These are phyloP conservation scores for Ulmus americana DNA, from an alignment of 331 rosid genomes.

Conservation along the genomic window DNA sequence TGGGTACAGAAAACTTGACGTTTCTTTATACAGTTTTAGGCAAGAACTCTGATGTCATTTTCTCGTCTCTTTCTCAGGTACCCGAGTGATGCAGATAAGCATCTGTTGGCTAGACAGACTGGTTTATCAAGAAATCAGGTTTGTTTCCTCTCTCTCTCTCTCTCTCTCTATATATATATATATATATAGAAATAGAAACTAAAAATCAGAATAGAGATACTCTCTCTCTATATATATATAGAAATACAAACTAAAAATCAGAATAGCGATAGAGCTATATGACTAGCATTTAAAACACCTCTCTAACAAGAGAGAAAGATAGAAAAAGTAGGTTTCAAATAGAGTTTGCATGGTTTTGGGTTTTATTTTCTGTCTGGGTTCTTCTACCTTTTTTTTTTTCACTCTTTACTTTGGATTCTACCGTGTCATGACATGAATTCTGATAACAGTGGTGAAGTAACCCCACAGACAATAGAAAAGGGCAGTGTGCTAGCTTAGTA, in stretches of 20 bases:
- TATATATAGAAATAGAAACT: too few relatives aligned
- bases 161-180: too few relatives aligned
- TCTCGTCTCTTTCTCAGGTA: slow-evolving; percentile 93
- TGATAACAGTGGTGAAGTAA: slow-evolving; percentile 19
- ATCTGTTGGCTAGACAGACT: slow-evolving; percentile 95
- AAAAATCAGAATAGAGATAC: too few relatives aligned
- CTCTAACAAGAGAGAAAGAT: too few relatives aligned
- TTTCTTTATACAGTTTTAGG: slow-evolving; percentile 39
- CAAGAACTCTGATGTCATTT: slow-evolving; percentile 67
- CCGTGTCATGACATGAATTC: slow-evolving; percentile 39
- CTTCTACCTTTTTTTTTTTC: slow-evolving; percentile 8
- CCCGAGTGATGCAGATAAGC: slow-evolving; percentile 99
- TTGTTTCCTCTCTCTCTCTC: slow-evolving; percentile 21
- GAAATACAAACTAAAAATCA: too few relatives aligned
- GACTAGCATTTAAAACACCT: too few relatives aligned
- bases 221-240: too few relatives aligned
- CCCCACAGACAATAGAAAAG: slow-evolving; percentile 30
- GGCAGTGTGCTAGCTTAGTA: slow-evolving; percentile 30
- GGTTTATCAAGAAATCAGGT: slow-evolving; percentile 99
- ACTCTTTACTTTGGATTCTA: slow-evolving; percentile 30
- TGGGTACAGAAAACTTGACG: slow-evolving; percentile 37
- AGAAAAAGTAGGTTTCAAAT: not conserved
- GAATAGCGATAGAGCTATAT: too few relatives aligned
- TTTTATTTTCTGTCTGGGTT: slow-evolving; percentile 27
- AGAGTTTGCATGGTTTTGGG: slow-evolving; percentile 34